Evolutionary conservation across 78 protist genomes (phyloP).

Genomic region (Guillardia theta): DNA sequence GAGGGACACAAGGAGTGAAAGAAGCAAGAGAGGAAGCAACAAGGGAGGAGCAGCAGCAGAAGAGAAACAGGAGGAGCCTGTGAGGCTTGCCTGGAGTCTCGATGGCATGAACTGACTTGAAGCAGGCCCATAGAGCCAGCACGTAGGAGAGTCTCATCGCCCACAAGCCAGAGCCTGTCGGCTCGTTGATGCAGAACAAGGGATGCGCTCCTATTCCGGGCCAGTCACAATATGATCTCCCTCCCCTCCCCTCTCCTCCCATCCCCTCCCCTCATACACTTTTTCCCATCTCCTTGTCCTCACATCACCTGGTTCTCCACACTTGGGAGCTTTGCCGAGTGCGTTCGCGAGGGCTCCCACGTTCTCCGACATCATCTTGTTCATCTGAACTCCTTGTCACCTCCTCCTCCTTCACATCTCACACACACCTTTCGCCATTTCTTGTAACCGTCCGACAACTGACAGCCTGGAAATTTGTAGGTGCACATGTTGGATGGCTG

Average conservation of each 20-base stretch:
- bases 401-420: background rate
- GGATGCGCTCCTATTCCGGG: slow-evolving; percentile 4
- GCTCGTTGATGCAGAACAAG: background rate
- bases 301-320: background rate
- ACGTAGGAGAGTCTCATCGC: background rate
- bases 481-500: background rate
- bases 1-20: background rate
- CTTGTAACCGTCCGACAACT: background rate
- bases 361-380: background rate
- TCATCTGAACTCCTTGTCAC: background rate
- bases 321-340: background rate
- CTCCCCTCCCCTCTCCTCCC: background rate
- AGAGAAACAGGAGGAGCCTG: background rate
- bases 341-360: background rate
- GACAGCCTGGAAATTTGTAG: background rate
- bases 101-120: background rate
- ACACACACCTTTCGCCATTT: background rate
- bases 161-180: background rate
- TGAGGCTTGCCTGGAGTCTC: background rate
- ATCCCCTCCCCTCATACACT: background rate
- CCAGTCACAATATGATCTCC: no score
- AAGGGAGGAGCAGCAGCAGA: background rate
- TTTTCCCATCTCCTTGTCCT: background rate
- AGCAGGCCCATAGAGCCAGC: background rate
- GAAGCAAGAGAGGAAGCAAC: background rate